Evolutionary conservation across 2,329 filamentous ascomycete species (phyloP), one percentile per base, ranked within the genome.

Genomic region (Ramichloridium luteum): DNA sequence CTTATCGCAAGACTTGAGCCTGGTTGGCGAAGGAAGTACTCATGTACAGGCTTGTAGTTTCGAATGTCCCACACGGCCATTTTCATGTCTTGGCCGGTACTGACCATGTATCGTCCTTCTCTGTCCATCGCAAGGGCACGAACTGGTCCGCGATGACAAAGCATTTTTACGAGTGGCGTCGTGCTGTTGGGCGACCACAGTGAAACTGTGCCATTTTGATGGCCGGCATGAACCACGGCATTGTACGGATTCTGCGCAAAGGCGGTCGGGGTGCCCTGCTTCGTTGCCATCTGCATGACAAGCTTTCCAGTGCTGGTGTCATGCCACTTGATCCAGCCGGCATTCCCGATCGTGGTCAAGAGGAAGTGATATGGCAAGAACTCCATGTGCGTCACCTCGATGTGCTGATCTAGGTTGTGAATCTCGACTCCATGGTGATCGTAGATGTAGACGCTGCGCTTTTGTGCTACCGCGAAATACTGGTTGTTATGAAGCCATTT

Each of bases 61-160:
- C 88, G 75, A 40, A 96, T 78, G 54, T 96, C 88, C 85, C 88
- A 94, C 9, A 93, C 77, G n/a, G 80, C 76, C 80, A 93, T 92
- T 53, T 80, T 83, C 44, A 76, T 68, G 54, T 94, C 88, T 53
- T 93, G 84, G 1, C 86, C 88, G 0, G 83, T 78, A 3, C 85
- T 84, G 8, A 93, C 84, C 88, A 96, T 94, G 61, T 94, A 98
- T 35, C 80, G 74, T 13, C 90, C 90, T 54, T 88, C 81, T 37
- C 86, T 72, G 53, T 98, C 88, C 25, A 96, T 68, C 2, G 83
- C 82, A 29, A 94, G 56, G 8, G 81, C 77, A 34, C 86, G 75
- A 3, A 98, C 85, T 0, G 90, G 90, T 4, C 90, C 90, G 35
- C 74, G 72, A 59, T 98, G 88, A 10, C 84, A 82, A 22, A 94